Conservation (phyloP, 2,329 filamentous ascomycete genomes). For the Pseudogymnoascus sp. region DNA sequence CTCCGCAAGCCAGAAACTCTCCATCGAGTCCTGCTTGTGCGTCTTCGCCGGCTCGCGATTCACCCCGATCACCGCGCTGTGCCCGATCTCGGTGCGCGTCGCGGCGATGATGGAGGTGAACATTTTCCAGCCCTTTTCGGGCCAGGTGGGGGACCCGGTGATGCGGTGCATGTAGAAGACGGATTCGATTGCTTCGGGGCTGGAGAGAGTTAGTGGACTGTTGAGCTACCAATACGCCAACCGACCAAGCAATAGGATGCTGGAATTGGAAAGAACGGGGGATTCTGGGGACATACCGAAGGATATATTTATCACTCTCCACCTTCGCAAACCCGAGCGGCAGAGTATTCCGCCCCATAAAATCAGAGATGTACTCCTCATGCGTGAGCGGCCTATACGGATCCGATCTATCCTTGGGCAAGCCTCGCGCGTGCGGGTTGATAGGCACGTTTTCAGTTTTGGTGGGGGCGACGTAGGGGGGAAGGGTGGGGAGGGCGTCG, state of each 20-base stretch:
- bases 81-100: constrained; percentile 57
- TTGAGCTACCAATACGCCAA: background rate
- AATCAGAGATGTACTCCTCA: constrained; percentile 40
- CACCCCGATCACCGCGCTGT: constrained; percentile 64
- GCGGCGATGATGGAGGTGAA: constrained; percentile 61
- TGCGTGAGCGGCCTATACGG: constrained; percentile 35
- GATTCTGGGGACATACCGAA: constrained; percentile 41
- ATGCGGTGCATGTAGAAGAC: constrained; percentile 89
- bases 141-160: constrained; percentile 66
- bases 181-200: constrained; percentile 79
- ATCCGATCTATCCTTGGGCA: background rate
- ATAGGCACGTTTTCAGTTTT: background rate
- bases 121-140: constrained; percentile 82
- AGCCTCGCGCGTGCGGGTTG: background rate
- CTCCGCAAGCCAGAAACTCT: constrained; percentile 87
- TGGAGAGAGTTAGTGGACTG: constrained; percentile 25
- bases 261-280: constrained; percentile 25
- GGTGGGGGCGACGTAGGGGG: constrained; percentile 5
- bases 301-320: constrained; percentile 44
- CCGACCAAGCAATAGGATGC: constrained; percentile 15
- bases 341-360: constrained; percentile 38
- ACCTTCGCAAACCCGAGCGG: constrained; percentile 45
- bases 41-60: constrained; percentile 32
- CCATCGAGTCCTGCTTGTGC: constrained; percentile 56
- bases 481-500: background rate